phyloP scores from a whole-genome alignment of 306 rosid species.

The Castanospermum australe region DNA sequence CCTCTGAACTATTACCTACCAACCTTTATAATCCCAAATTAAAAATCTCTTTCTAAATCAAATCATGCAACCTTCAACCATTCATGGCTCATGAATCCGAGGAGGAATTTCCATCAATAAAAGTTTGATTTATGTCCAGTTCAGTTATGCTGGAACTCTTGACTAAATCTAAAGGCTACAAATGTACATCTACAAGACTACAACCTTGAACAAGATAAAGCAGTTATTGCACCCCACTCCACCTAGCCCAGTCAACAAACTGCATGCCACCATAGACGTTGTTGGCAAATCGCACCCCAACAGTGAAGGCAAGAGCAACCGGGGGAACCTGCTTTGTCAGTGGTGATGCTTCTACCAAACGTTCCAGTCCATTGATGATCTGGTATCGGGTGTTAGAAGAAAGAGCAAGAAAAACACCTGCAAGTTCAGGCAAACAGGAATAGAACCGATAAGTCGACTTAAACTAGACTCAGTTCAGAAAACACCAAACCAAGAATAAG shows the following conservation, averaged over 20 bases:
- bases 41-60: too few species aligned
- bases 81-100: too few species aligned
- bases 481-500: neutral
- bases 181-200: neutral
- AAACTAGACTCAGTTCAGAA: neutral
- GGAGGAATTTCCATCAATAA: neutral
- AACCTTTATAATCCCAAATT: too few species aligned
- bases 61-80: too few species aligned
- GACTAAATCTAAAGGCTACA: neutral
- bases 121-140: neutral
- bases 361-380: slow-evolving; percentile 61
- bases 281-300: slow-evolving; percentile 64
- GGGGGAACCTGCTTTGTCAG: slow-evolving; percentile 56
- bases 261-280: slow-evolving; percentile 70
- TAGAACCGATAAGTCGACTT: neutral
- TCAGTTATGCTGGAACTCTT: neutral
- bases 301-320: slow-evolving; percentile 63
- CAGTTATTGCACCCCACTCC: slow-evolving; percentile 66
- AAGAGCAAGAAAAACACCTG: slow-evolving; percentile 67
- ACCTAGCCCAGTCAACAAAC: slow-evolving; percentile 73
- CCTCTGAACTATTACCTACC: too few species aligned
- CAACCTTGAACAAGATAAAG: neutral
- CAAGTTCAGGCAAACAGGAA: neutral
- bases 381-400: slow-evolving; percentile 72
- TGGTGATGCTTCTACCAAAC: slow-evolving; percentile 57